phyloP scores from a whole-genome alignment of 2,329 filamentous ascomycete genomes.

The Beauveria asiatica region DNA sequence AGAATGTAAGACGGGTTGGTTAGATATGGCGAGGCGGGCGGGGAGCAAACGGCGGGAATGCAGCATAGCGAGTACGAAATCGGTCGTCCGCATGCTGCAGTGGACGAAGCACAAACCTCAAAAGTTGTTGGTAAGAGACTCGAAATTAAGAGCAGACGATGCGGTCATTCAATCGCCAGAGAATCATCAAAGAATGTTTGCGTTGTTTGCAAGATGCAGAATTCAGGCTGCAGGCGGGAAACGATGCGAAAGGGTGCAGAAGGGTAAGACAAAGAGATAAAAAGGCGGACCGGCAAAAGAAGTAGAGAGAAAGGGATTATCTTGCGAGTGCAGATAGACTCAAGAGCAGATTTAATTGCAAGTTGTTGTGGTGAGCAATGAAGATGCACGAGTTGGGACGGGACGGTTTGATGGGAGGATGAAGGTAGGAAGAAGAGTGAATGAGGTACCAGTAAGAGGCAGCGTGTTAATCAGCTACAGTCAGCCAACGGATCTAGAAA shows the following conservation, averaged over 20 bases:
- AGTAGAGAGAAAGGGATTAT: not conserved
- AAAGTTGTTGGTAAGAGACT: not conserved
- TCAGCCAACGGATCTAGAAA: not conserved
- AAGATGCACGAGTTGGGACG: not conserved
- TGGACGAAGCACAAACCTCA: not conserved
- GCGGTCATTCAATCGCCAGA: not conserved
- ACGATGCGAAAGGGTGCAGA: not conserved
- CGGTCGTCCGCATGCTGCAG: not conserved
- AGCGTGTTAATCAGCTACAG: not conserved
- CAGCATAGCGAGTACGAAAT: not conserved
- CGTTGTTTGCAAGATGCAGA: constrained; percentile 6
- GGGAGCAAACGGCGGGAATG: not conserved
- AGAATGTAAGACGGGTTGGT: not conserved
- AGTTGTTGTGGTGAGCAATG: not conserved
- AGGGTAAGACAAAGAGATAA: constrained; percentile 1
- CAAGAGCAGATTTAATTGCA: not conserved
- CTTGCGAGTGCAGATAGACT: not conserved
- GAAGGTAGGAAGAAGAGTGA: not conserved
- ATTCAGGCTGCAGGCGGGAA: not conserved
- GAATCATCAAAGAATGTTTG: constrained; percentile 1
- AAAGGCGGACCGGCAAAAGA: not conserved
- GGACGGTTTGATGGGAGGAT: not conserved
- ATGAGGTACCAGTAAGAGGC: not conserved
- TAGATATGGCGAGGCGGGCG: not conserved
- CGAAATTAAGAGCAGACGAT: not conserved